phyloP scores from a whole-genome alignment of 352 stramenopile genomes.

The Pythium inflatum region DNA sequence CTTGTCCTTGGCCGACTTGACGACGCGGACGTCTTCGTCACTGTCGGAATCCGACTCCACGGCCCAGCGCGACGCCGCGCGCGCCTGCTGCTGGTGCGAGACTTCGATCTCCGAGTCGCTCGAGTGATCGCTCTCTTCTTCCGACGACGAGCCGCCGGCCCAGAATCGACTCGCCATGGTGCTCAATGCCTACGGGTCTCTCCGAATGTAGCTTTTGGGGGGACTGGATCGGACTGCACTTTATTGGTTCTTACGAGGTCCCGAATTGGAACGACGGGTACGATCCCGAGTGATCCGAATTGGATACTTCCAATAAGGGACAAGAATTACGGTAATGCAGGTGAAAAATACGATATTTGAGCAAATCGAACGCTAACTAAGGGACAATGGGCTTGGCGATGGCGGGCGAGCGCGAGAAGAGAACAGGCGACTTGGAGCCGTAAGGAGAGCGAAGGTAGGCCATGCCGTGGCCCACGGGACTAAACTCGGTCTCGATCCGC shows the following conservation, averaged over 20 bases:
- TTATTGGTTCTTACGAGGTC: constrained; percentile 36
- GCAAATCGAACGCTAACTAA: too few species aligned
- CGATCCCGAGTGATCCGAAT: constrained; percentile 17
- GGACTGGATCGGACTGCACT: too few species aligned
- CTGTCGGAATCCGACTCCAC: constrained; percentile 85
- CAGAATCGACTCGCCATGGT: constrained; percentile 87
- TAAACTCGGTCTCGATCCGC: constrained; percentile 21
- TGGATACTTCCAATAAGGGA: neutral
- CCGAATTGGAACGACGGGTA: constrained; percentile 9
- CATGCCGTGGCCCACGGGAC: constrained; percentile 47
- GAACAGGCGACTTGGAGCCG: constrained; percentile 7
- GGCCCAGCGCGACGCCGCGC: constrained; percentile 75
- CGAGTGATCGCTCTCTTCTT: constrained; percentile 78
- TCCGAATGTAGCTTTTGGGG: too few species aligned
- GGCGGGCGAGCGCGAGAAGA: constrained; percentile 19
- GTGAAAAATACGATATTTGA: too few species aligned
- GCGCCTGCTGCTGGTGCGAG: constrained; percentile 71
- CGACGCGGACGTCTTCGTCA: constrained; percentile 92
- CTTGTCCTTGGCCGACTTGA: constrained; percentile 87
- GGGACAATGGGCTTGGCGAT: constrained; percentile 5
- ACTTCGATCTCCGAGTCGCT: constrained; percentile 79
- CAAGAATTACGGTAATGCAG: neutral
- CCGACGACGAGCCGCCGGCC: constrained; percentile 77
- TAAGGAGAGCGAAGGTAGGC: constrained; percentile 63
- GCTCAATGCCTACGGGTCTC: too few species aligned